Evolutionary conservation across 768 basidiomycete species (phyloP), one percentile per base, ranked within the genome.

Genomic region (Boletus patriciae): DNA sequence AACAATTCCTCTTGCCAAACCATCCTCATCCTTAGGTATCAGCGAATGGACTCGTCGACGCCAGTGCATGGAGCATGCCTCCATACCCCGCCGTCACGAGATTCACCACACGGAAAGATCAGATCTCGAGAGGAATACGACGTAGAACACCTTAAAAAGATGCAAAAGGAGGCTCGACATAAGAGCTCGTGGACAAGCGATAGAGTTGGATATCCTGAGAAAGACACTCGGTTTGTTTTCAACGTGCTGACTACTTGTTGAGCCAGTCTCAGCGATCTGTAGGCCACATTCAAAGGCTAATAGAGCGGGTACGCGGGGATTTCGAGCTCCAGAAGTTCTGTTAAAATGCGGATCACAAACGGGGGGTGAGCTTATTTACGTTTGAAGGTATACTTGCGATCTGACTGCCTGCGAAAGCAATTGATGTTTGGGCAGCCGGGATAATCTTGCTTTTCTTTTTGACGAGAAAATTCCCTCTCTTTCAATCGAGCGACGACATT

Each of bases 361-460:
- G 10, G 93, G 92, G 59, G 92, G 96, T 95, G 62, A 59, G 85
- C 6, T 44, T n/a, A 74, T 31, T 54, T 56, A 21, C 21, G 15
- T 49, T 37, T 46, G 37, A 38, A n/a, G 18, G 38, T 48, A 25
- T 43, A 34, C 43, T 29, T 38, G 46, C 15, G 36, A 47, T 42
- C 50, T 68, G 52, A 70, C 19, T 50, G 12, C 15, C 8, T 38
- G 23, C 21, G 42, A 40, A 67, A 99, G 97, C 96, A 2, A 88
- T 98, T 67, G 97, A 99, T 64, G 83, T 98, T 45, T 99, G 97
- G 97, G 88, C 95, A 0, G 92, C 85, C 8, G 97, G 97, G 0
- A 86, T 88, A 66, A 97, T 98, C 51, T 74, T 99, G 0, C 80
- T 98, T 7, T 95, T 95, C 75, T 95, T 98, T 75, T 78, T 99